Conservation (phyloP, 176 grass and related monocot genomes). For the Elymus sibiricus region DNA sequence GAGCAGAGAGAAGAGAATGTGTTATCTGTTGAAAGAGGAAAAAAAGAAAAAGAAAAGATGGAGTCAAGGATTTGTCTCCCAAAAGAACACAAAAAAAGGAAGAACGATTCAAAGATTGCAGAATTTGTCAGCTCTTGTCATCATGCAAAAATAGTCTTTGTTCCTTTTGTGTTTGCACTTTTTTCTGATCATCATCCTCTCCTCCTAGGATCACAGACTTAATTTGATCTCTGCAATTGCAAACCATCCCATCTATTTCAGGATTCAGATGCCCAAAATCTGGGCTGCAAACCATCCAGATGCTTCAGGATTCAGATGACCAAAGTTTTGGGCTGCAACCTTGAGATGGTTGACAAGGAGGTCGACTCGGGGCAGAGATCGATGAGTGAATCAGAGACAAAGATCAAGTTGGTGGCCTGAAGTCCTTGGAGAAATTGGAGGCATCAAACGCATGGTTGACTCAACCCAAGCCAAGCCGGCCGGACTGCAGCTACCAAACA, state of each 20-base stretch:
- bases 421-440: background rate
- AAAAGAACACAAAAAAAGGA: background rate
- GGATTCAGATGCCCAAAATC: no score
- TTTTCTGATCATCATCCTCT: background rate
- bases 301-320: no score
- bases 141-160: background rate
- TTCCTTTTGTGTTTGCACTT: background rate
- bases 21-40: background rate
- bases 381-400: background rate
- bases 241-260: background rate
- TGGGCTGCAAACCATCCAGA: no score
- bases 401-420: background rate
- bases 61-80: background rate
- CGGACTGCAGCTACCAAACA: background rate
- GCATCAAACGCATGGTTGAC: conserved; percentile 25
- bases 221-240: background rate
- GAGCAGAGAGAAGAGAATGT: background rate
- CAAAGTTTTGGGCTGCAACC: no score
- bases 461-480: background rate
- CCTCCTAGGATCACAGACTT: background rate
- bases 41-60: background rate
- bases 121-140: background rate
- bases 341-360: background rate
- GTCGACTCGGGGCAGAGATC: background rate
- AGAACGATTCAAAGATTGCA: background rate